phyloP scores from a whole-genome alignment of 1,139 yeast species.

The Insectozyma bohioensis region DNA sequence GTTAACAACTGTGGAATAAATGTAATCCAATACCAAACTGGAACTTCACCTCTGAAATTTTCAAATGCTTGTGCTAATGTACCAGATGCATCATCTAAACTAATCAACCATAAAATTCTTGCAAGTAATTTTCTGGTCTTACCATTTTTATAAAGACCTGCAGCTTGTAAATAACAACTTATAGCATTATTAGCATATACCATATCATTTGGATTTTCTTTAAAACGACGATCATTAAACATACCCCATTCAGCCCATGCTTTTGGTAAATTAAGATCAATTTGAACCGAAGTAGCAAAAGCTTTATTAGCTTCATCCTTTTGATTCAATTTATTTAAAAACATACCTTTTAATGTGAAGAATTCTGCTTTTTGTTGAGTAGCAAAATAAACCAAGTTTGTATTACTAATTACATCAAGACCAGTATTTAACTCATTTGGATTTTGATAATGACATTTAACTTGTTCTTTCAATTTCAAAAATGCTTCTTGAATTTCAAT shows the following conservation, averaged over 20 bases:
- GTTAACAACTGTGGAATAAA: slow-evolving; percentile 93
- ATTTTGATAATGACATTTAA: slow-evolving; percentile 94
- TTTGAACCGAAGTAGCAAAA: slow-evolving; percentile 95
- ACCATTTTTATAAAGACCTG: slow-evolving; percentile 90
- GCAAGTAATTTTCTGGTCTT: slow-evolving; percentile 87
- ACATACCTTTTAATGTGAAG: slow-evolving; percentile 96
- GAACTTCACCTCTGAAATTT: slow-evolving; percentile 91
- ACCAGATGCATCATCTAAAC: slow-evolving; percentile 84
- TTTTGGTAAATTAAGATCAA: slow-evolving; percentile 88
- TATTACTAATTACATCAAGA: slow-evolving; percentile 92
- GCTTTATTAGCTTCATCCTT: slow-evolving; percentile 97
- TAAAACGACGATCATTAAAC: slow-evolving; percentile 85
- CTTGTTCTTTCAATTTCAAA: slow-evolving; percentile 92
- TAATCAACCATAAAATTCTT: slow-evolving; percentile 88
- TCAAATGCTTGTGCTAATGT: slow-evolving; percentile 86
- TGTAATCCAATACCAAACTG: slow-evolving; percentile 99
- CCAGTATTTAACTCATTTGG: slow-evolving; percentile 87
- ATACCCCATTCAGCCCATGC: slow-evolving; percentile 99
- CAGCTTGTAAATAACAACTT: slow-evolving; percentile 95
- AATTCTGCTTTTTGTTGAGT: slow-evolving; percentile 98
- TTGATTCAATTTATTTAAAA: slow-evolving; percentile 83
- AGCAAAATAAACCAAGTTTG: slow-evolving; percentile 92
- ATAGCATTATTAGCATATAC: slow-evolving; percentile 91
- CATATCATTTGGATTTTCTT: slow-evolving; percentile 81
- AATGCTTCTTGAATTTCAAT: slow-evolving; percentile 98